phyloP scores from a whole-genome alignment of 2,329 filamentous ascomycete species.

The Neofusicoccum ribis region DNA sequence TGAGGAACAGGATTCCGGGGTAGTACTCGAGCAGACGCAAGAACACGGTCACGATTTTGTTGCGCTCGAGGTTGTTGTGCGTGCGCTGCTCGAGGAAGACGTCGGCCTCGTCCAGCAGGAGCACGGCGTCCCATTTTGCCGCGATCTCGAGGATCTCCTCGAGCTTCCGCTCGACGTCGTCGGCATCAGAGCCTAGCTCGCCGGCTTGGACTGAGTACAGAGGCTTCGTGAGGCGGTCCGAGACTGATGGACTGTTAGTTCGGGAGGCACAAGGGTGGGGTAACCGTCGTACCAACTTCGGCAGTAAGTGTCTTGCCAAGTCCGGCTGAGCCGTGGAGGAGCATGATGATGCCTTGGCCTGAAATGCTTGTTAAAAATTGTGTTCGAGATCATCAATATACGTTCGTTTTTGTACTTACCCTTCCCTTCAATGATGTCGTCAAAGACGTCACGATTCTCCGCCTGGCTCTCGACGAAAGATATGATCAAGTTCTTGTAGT shows the following conservation, averaged over 20 bases:
- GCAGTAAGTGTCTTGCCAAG: conserved; percentile 19
- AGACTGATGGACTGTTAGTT: conserved; percentile 22
- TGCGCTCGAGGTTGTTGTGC: conserved; percentile 50
- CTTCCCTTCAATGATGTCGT: conserved; percentile 36
- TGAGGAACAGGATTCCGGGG: conserved; percentile 33
- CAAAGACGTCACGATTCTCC: conserved; percentile 24
- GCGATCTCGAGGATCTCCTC: conserved; percentile 51
- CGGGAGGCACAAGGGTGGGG: neutral
- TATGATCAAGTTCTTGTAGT: conserved; percentile 31
- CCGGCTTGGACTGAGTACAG: conserved; percentile 51
- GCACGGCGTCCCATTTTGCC: conserved; percentile 53
- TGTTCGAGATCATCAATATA: too few relatives aligned
- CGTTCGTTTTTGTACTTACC: conserved; percentile 20
- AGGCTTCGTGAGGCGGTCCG: conserved; percentile 41
- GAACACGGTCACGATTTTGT: conserved; percentile 40
- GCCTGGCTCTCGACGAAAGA: conserved; percentile 30
- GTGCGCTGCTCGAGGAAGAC: conserved; percentile 54
- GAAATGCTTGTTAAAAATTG: neutral
- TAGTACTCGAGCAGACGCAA: conserved; percentile 15
- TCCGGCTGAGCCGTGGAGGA: conserved; percentile 11
- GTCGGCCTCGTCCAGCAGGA: conserved; percentile 57
- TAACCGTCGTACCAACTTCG: neutral
- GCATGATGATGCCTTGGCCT: conserved; percentile 19
- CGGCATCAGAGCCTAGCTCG: conserved; percentile 50
- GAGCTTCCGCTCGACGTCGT: conserved; percentile 49